Base-by-base conservation (phyloP, 371 early-diverging fungal genomes). In the Mycotypha africana region DNA sequence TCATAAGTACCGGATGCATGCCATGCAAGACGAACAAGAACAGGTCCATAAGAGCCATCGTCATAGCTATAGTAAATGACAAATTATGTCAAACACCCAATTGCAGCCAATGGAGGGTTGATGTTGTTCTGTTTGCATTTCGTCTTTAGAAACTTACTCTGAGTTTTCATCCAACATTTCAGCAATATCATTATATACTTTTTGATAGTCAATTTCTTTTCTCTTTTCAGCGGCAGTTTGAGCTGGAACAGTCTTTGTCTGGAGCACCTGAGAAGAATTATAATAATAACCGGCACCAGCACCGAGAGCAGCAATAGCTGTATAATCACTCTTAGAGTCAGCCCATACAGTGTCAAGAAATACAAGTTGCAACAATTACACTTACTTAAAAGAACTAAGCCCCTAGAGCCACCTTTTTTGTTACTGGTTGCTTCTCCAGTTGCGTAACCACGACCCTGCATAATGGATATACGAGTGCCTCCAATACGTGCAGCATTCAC, bases 1-100 rank as follows among this genome's bases (percentile, higher is more conserved):
- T 91, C 89, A 59, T 84, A 95, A 28, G 96, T 97, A 16, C 97
- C 97, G 36, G 93, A 79, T 7, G 92, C 81, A 71, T 97, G 97
- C 95, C 94, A 93, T 8, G 95, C 93, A 19, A 91, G 79, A 35
- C 91, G 90, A 34, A 95, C 67, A 46, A 97, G 76, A 16, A 97
- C 81, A 12, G 95, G 95, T 4, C 91, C 94, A 59, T 83, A 79
- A 20, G 85, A 86, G 43, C 95, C 95, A 58, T 97, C 95, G 64
- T 97, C 97, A 51, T 89, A 92, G 67, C 68, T 67, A 20, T 38
- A 33, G n/a, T n/a, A n/a, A n/a, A 14, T 30, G 23, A 32, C 15
- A 33, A 21, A 25, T 34, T 14, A n/a, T 23, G 8, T 19, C 41
- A 33, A 17, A n/a, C n/a, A n/a, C n/a, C n/a, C n/a, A n/a, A n/a